These are phyloP conservation scores for Mortierella sp. DNA, from an alignment of 371 early-diverging fungal genomes.

Conservation along the genomic window DNA sequence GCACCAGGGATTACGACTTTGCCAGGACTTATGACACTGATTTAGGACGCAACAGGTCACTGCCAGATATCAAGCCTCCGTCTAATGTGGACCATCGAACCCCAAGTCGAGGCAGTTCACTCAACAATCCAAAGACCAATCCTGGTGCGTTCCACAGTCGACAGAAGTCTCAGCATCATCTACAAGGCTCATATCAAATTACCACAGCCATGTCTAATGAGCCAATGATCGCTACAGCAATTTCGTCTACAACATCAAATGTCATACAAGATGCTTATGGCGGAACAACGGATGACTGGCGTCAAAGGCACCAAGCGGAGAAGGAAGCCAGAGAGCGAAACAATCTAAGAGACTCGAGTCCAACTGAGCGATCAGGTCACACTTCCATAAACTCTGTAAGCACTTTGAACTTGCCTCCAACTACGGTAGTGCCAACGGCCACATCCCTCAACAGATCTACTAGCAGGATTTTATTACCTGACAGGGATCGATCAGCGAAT, in stretches of 20 bases:
- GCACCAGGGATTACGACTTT: not conserved
- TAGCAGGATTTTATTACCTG: constrained; percentile 44
- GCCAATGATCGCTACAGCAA: constrained; percentile 16
- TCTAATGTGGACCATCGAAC: constrained; percentile 4
- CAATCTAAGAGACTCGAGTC: constrained; percentile 28
- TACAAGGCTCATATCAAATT: constrained; percentile 1
- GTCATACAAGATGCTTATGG: constrained; percentile 46
- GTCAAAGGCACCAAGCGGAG: constrained; percentile 34
- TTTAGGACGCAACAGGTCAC: constrained; percentile 32
- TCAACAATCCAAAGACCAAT: constrained; percentile 34
- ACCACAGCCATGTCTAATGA: constrained; percentile 36
- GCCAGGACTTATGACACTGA: constrained; percentile 22
- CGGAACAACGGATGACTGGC: constrained; percentile 52
- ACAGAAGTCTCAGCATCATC: constrained; percentile 32
- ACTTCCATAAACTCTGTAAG: constrained; percentile 49
- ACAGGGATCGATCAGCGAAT: constrained; percentile 25
- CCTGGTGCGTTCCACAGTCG: constrained; percentile 28
- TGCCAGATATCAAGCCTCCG: constrained; percentile 33
- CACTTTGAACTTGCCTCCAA: constrained; percentile 44
- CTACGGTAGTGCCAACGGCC: constrained; percentile 7
- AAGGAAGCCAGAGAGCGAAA: constrained; percentile 31
- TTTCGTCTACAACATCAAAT: not conserved
- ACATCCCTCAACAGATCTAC: constrained; percentile 11
- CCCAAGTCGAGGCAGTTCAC: constrained; percentile 36
- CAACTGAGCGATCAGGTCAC: constrained; percentile 28